Percentiles rank a stretch among this genome's conserved stretches.
These are phyloP conservation scores for Citrus hindsii DNA, from an alignment of 345 rosid genomes.

Conservation along the genomic window DNA sequence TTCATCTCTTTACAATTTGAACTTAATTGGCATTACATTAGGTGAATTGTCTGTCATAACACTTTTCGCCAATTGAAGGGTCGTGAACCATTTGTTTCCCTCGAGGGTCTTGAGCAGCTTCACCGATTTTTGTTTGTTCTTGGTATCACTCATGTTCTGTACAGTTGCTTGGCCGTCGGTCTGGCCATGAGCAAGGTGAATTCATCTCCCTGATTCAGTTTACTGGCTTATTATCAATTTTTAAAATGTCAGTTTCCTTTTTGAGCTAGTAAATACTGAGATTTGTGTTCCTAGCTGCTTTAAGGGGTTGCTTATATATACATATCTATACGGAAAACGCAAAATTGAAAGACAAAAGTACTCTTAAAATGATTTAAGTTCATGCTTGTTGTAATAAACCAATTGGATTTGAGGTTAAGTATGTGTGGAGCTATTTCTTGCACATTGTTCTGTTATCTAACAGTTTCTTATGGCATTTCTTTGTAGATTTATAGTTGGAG, in stretches of 20 bases:
- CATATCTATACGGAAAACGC: background rate
- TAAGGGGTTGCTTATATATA: background rate
- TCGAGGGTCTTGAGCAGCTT: conserved; percentile 85
- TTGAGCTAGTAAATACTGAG: background rate
- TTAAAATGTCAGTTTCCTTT: background rate
- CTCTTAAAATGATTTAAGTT: background rate
- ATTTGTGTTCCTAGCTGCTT: background rate
- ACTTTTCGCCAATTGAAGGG: conserved; percentile 49
- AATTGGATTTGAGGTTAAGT: background rate
- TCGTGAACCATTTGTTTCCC: conserved; percentile 83
- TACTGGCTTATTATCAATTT: background rate
- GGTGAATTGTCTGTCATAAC: background rate
- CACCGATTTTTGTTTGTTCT: conserved; percentile 86
- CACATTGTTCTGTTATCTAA: background rate
- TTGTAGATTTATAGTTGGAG: conserved; percentile 56
- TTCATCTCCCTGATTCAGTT: conserved; percentile 4
- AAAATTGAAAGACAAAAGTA: background rate
- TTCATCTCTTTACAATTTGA: background rate
- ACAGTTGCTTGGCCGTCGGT: conserved; percentile 86
- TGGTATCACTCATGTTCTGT: conserved; percentile 84
- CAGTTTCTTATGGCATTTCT: background rate
- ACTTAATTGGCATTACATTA: background rate
- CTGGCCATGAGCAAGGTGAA: conserved; percentile 93
- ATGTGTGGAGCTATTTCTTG: background rate
- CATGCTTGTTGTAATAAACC: background rate